A percentile compares a stretch with the other conserved stretches of the same genome.
Conservation (phyloP, 192 early-diverging fungal genomes). For the Funneliformis geosporum region DNA sequence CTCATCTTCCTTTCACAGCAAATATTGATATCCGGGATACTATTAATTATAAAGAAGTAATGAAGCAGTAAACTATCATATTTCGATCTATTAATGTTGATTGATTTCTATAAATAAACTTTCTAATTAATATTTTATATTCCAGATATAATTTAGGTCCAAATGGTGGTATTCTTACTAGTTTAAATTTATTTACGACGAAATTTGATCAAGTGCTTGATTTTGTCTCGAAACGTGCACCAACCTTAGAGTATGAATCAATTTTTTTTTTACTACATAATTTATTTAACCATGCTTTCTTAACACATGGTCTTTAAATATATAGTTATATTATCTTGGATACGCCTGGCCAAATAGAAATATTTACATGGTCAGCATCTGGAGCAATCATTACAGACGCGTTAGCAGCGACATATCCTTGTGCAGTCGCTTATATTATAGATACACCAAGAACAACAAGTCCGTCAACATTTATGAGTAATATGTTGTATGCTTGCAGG, state of each 20-base stretch:
- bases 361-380: slow-evolving; percentile 98
- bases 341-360: slow-evolving; percentile 98
- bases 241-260: slow-evolving; percentile 60
- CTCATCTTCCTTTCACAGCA: slow-evolving; percentile 82
- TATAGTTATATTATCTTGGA: slow-evolving; percentile 81
- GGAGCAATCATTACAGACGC: slow-evolving; percentile 95
- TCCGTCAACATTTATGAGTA: slow-evolving; percentile 97
- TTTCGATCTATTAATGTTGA: background rate
- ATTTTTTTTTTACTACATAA: background rate
- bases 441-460: slow-evolving; percentile 91
- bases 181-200: slow-evolving; percentile 95
- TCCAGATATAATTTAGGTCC: slow-evolving; percentile 89
- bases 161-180: slow-evolving; percentile 95
- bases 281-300: background rate
- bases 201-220: slow-evolving; percentile 97
- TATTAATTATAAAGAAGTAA: slow-evolving; percentile 98
- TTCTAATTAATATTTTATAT: background rate
- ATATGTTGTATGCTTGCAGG: slow-evolving; percentile 97
- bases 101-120: background rate
- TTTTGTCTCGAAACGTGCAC: slow-evolving; percentile 78
- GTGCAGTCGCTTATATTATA: slow-evolving; percentile 89
- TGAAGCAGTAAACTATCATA: slow-evolving; percentile 77
- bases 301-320: background rate
- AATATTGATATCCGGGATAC: slow-evolving; percentile 98
- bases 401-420: slow-evolving; percentile 87